phyloP scores from a whole-genome alignment of 352 stramenopile species.

The Phytophthora multivora region DNA sequence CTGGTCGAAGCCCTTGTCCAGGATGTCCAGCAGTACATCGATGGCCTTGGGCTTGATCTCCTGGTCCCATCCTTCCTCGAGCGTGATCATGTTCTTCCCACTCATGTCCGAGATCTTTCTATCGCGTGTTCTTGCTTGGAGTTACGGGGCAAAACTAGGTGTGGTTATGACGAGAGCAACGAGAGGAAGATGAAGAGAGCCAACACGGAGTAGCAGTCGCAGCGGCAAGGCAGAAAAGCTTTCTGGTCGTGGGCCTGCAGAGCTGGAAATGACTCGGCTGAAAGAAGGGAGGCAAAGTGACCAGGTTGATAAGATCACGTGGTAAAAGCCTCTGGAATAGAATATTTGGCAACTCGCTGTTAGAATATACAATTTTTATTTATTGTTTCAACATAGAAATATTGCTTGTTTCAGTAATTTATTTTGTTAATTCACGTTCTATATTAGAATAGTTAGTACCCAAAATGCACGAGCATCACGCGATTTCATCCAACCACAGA shows the following conservation, averaged over 20 bases:
- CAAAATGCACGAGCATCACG: slow-evolving; percentile 5
- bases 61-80: slow-evolving; percentile 87
- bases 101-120: slow-evolving; percentile 51
- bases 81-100: slow-evolving; percentile 80
- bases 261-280: too few species aligned
- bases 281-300: too few species aligned
- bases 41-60: slow-evolving; percentile 92
- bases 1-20: slow-evolving; percentile 88
- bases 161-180: neutral
- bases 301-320: slow-evolving; percentile 20
- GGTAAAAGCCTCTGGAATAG: slow-evolving; percentile 10
- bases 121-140: neutral
- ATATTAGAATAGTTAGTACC: slow-evolving; percentile 8
- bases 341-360: neutral
- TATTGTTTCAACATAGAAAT: neutral
- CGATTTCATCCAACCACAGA: slow-evolving; percentile 4
- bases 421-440: neutral
- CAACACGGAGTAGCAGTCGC: neutral
- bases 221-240: neutral
- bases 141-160: neutral
- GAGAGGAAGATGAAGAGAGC: neutral
- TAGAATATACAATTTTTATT: slow-evolving; percentile 7
- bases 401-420: neutral
- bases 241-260: neutral
- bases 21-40: slow-evolving; percentile 85